A percentile compares a stretch with the other conserved stretches of the same genome.
Conservation (phyloP, 768 basidiomycete genomes). For the Leccinum longicurvipes region DNA sequence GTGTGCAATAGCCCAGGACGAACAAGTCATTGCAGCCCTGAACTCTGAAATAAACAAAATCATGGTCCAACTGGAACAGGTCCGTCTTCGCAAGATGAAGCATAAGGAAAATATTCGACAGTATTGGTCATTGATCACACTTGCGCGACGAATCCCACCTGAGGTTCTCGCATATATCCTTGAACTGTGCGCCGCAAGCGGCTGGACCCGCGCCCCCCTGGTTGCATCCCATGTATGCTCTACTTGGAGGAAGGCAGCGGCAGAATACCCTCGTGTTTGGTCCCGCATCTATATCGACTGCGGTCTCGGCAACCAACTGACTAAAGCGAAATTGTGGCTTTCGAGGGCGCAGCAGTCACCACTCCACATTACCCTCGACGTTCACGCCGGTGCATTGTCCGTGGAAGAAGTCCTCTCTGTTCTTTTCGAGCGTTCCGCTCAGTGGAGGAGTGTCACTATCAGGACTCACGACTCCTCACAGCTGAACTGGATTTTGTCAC, state of each 20-base stretch:
- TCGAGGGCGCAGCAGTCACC: conserved; percentile 41
- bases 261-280: conserved; percentile 53
- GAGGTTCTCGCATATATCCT: conserved; percentile 57
- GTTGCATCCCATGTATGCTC: conserved; percentile 57
- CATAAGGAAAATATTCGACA: conserved; percentile 43
- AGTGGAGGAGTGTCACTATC: conserved; percentile 46
- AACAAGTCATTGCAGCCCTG: conserved; percentile 38
- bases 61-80: conserved; percentile 36
- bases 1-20: conserved; percentile 33
- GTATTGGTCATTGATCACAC: conserved; percentile 46
- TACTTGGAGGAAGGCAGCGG: conserved; percentile 54
- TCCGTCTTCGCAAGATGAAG: conserved; percentile 41
- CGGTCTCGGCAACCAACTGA: conserved; percentile 39
- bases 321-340: conserved; percentile 50
- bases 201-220: conserved; percentile 54
- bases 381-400: conserved; percentile 29
- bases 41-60: conserved; percentile 44
- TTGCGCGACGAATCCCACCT: conserved; percentile 52
- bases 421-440: conserved; percentile 36
- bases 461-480: conserved; percentile 36
- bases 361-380: conserved; percentile 44
- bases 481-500: conserved; percentile 38
- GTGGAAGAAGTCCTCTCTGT: conserved; percentile 38
- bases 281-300: conserved; percentile 52
- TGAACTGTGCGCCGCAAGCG: conserved; percentile 45